These are phyloP conservation scores for Talaromyces proteolyticus DNA, from an alignment of 495 filamentous ascomycete genomes.

Conservation along the genomic window DNA sequence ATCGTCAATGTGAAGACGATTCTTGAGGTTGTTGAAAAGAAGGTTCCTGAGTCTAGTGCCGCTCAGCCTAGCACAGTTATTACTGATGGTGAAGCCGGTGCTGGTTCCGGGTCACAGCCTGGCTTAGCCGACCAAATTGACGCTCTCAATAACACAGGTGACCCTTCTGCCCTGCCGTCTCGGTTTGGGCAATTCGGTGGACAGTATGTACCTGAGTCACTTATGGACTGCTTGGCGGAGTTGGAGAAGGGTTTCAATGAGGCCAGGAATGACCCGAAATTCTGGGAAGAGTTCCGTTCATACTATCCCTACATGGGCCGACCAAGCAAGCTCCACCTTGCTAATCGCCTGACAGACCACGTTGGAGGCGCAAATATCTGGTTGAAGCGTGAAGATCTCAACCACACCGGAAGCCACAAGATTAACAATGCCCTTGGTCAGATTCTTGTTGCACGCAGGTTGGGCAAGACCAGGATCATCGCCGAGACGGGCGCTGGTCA, in stretches of 20 bases:
- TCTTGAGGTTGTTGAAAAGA: conserved; percentile 57
- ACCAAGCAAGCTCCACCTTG: conserved; percentile 84
- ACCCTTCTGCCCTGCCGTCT: conserved; percentile 57
- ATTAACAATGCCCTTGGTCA: conserved; percentile 96
- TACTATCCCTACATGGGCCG: conserved; percentile 98
- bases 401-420: conserved; percentile 84
- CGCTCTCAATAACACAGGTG: conserved; percentile 54
- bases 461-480: conserved; percentile 92
- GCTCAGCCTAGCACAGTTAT: conserved; percentile 49
- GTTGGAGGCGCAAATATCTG: conserved; percentile 91
- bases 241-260: conserved; percentile 88
- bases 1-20: conserved; percentile 32
- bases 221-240: conserved; percentile 94
- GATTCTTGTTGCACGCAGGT: conserved; percentile 68
- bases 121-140: conserved; percentile 68
- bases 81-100: conserved; percentile 49
- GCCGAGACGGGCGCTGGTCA: conserved; percentile 96
- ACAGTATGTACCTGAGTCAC: conserved; percentile 96
- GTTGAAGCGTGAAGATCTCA: conserved; percentile 92
- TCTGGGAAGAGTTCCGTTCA: conserved; percentile 95
- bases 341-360: conserved; percentile 79
- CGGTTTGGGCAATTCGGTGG: conserved; percentile 97
- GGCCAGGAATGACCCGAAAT: conserved; percentile 76
- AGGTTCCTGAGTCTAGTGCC: conserved; percentile 13
- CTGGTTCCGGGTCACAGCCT: conserved; percentile 30